phyloP scores from a whole-genome alignment of 345 rosid genomes.

The Arabidopsis arenosa region DNA sequence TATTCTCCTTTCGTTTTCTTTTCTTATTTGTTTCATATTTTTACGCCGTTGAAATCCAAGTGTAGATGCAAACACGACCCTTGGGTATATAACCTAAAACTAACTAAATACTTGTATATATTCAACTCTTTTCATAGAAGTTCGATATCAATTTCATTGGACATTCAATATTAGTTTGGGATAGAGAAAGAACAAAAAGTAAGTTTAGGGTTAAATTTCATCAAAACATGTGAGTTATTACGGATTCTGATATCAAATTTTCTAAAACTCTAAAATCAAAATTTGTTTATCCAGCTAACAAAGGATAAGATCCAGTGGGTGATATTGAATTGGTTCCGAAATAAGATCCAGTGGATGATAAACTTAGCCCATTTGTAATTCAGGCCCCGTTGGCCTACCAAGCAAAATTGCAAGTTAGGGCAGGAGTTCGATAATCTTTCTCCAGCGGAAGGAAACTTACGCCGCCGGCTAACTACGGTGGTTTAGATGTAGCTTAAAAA shows the following conservation, averaged over 20 bases:
- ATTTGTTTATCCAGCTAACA: not conserved
- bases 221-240: no score
- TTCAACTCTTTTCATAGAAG: no score
- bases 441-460: no score
- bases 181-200: no score
- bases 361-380: not conserved
- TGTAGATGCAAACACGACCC: not conserved
- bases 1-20: conserved; percentile 14
- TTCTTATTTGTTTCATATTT: conserved; percentile 7
- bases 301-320: not conserved
- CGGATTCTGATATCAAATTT: not conserved
- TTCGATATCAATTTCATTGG: no score
- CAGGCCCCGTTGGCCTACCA: conserved; percentile 5
- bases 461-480: no score
- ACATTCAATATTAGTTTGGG: no score
- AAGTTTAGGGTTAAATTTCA: no score
- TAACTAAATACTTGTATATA: not conserved
- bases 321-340: not conserved
- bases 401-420: not conserved
- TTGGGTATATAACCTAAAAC: not conserved
- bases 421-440: not conserved
- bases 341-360: conserved; percentile 4
- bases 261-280: not conserved
- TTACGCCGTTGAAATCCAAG: not conserved
- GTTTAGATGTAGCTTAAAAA: no score